phyloP scores from a whole-genome alignment of 768 basidiomycete genomes.

The Crucibulum laeve region DNA sequence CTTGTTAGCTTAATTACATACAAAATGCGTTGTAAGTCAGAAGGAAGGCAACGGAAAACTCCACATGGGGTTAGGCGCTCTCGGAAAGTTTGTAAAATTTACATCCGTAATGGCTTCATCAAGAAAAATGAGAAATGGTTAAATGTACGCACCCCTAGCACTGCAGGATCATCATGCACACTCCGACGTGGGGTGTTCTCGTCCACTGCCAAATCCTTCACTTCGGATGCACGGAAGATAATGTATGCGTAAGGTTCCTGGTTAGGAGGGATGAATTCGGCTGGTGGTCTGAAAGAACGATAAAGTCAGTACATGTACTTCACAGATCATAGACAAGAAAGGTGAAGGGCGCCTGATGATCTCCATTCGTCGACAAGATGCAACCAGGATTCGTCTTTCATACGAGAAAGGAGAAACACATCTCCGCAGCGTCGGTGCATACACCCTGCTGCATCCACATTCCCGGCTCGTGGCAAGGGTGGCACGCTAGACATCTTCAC shows the following conservation, averaged over 20 bases:
- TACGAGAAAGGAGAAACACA: no score
- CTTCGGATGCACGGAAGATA: constrained; percentile 87
- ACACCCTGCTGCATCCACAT: no score
- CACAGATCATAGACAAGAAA: no score
- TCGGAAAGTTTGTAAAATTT: constrained; percentile 17
- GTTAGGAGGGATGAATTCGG: constrained; percentile 80
- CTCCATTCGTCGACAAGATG: no score
- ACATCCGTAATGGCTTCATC: constrained; percentile 29
- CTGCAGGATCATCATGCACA: constrained; percentile 82
- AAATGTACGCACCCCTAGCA: constrained; percentile 59
- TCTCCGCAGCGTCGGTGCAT: no score
- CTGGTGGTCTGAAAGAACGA: constrained; percentile 45
- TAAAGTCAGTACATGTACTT: constrained; percentile 5
- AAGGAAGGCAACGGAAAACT: constrained; percentile 62
- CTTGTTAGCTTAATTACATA: constrained; percentile 1
- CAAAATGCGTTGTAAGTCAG: constrained; percentile 26
- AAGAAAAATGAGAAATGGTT: constrained; percentile 9
- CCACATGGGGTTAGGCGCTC: constrained; percentile 44
- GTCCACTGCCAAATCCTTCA: constrained; percentile 85
- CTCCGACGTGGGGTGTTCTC: constrained; percentile 56
- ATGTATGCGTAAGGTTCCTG: constrained; percentile 86
- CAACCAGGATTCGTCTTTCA: no score
- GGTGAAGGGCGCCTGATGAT: no score
- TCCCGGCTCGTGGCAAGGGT: no score
- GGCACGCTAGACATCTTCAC: no score